A percentile compares a stretch with the other conserved stretches of the same genome.
Evolutionary conservation across 1,139 yeast species (phyloP).

Genomic region (Debaryomyces sp.): DNA sequence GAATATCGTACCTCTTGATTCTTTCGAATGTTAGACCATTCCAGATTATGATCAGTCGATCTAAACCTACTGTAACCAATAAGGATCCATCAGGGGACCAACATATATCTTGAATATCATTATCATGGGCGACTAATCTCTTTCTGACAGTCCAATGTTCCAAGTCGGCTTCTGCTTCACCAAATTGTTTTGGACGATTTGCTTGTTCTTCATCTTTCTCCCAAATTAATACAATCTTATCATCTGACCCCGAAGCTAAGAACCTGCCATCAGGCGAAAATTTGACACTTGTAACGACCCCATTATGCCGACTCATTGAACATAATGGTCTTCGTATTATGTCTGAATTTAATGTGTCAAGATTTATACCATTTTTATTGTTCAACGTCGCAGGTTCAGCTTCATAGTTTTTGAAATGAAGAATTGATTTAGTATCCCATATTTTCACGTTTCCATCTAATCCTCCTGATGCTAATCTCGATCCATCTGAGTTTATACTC

Average conservation of each 20-base stretch:
- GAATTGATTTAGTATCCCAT: conserved; percentile 67
- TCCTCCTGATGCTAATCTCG: conserved; percentile 91
- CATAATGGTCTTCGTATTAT: conserved; percentile 62
- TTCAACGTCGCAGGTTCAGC: conserved; percentile 11
- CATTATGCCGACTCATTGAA: conserved; percentile 84
- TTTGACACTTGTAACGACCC: conserved; percentile 91
- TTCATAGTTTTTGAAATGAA: conserved; percentile 19
- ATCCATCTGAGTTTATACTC: conserved; percentile 78
- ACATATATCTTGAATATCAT: conserved; percentile 94
- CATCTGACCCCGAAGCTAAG: conserved; percentile 94
- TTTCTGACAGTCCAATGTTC: conserved; percentile 95
- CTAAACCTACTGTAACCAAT: conserved; percentile 91
- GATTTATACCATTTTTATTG: neutral
- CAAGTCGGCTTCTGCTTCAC: conserved; percentile 61
- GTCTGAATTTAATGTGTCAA: conserved; percentile 31
- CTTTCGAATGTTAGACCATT: conserved; percentile 90
- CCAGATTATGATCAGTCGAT: conserved; percentile 91
- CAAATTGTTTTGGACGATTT: conserved; percentile 47
- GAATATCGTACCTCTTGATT: conserved; percentile 85
- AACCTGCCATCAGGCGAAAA: conserved; percentile 92
- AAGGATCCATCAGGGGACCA: conserved; percentile 97
- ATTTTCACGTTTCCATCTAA: conserved; percentile 90
- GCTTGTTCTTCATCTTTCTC: conserved; percentile 73
- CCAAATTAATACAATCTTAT: conserved; percentile 89
- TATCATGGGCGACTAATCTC: conserved; percentile 92